Evolutionary conservation across 179 eudicot genomes (phyloP).

Genomic region (Heliamphora pulchella): DNA sequence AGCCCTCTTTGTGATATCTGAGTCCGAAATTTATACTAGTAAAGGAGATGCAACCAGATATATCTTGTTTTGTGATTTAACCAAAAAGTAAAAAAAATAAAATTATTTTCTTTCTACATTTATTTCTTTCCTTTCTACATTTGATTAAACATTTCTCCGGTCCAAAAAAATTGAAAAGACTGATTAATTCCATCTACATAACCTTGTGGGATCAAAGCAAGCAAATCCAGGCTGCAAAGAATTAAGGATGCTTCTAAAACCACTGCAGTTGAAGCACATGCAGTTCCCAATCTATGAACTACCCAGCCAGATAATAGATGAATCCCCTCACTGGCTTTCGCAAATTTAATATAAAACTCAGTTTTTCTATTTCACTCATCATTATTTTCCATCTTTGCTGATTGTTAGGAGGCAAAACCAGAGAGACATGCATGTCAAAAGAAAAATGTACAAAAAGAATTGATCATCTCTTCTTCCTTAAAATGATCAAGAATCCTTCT

Average conservation of each 20-base stretch:
- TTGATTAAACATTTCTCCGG: not conserved
- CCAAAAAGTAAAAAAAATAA: not conserved
- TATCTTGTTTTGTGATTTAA: not conserved
- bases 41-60: not conserved
- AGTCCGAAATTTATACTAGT: not conserved
- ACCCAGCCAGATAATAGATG: not conserved
- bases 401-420: not conserved
- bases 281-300: not conserved
- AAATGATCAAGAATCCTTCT: too few species aligned
- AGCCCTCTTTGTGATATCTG: too few species aligned
- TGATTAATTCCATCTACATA: not conserved
- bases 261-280: not conserved
- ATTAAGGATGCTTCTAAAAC: not conserved
- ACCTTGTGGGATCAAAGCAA: not conserved
- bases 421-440: not conserved
- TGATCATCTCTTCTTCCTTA: not conserved
- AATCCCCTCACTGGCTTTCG: not conserved
- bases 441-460: too few species aligned
- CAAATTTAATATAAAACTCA: not conserved
- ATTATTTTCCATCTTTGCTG: not conserved
- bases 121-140: not conserved
- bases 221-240: not conserved
- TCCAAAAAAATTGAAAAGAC: not conserved
- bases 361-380: not conserved
- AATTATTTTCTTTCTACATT: too few species aligned